Evolutionary conservation across 441 rosid genomes (phyloP), one percentile per base, ranked within the genome.

Genomic region (Flueggea neowawraea): DNA sequence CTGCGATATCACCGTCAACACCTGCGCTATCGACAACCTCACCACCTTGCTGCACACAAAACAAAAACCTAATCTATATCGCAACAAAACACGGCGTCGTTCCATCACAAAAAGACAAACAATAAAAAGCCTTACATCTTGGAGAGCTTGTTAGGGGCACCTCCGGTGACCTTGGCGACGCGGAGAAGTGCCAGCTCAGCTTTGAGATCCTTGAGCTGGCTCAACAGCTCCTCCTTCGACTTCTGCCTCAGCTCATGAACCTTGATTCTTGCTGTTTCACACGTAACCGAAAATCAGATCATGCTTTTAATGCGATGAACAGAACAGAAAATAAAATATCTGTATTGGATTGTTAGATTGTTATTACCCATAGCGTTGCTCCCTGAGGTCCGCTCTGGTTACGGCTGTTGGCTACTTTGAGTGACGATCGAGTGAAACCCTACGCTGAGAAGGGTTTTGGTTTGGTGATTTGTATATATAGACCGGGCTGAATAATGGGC

Each of bases 211-310:
- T 84, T 89, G 70, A 88, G 64, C 72, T 95, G 97, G 63, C 47
- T 73, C 84, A 83, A 79, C 9, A 91, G 81, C 22, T 94, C 99
- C 6, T 61, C 36, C 88, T 89, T 94, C 54, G 94, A 65, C 68
- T 91, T 94, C 69, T 87, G 86, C 66, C 99, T 83, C 66, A 91
- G 70, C 78, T 95, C 96, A 63, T 89, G 96, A 57, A 95, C 99
- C 89, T 91, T 95, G 58, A 95, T 85, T 73, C 99, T 85, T 60
- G 98, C 99, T 95, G 10, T 11, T 11, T 11, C 45, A 43, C 33
- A 58, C 12, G 22, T 12, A 7, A 31, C n/a, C 10, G 14, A 45
- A 6, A 12, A 2, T 15, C 11, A 51, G 51, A 43, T 51, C 14
- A 0, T 28, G 4, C 6, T 22, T 22, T 22, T 22, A 22, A 22